phyloP scores from a whole-genome alignment of 106 monocot species.

The Apostasia shenzhenica region DNA sequence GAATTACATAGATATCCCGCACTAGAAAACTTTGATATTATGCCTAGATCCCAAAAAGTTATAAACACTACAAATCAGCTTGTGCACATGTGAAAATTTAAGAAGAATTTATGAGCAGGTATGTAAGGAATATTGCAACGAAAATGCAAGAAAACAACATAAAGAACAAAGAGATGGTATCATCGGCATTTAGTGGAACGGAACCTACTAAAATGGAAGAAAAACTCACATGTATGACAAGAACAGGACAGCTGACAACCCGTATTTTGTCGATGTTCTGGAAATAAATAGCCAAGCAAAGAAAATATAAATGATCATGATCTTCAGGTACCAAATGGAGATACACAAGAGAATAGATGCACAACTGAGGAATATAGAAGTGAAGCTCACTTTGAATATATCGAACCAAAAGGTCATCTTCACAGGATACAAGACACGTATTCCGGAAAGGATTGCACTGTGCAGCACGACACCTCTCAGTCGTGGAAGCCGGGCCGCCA shows the following conservation, averaged over 20 bases:
- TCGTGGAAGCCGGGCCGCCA: conserved; percentile 57
- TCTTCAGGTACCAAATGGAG: not conserved
- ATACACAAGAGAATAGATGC: not conserved
- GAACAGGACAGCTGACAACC: conserved; percentile 11
- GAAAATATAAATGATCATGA: not conserved
- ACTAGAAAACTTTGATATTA: no score
- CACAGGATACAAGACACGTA: conserved; percentile 85
- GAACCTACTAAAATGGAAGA: conserved; percentile 1
- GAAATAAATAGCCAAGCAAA: not conserved
- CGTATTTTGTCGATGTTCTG: conserved; percentile 12
- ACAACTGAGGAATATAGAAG: not conserved
- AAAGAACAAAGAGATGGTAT: no score
- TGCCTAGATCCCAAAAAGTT: no score
- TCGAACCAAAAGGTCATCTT: conserved; percentile 97
- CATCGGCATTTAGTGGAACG: no score
- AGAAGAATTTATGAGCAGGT: no score
- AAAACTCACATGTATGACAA: conserved; percentile 11
- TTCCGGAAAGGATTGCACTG: conserved; percentile 90
- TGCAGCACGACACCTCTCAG: conserved; percentile 86
- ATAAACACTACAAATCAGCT: no score
- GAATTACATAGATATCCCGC: no score
- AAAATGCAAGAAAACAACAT: no score
- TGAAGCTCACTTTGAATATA: conserved; percentile 72
- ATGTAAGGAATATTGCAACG: no score
- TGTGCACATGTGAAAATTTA: no score